phyloP scores from a whole-genome alignment of 495 filamentous ascomycete genomes.

The Neurospora africana region DNA sequence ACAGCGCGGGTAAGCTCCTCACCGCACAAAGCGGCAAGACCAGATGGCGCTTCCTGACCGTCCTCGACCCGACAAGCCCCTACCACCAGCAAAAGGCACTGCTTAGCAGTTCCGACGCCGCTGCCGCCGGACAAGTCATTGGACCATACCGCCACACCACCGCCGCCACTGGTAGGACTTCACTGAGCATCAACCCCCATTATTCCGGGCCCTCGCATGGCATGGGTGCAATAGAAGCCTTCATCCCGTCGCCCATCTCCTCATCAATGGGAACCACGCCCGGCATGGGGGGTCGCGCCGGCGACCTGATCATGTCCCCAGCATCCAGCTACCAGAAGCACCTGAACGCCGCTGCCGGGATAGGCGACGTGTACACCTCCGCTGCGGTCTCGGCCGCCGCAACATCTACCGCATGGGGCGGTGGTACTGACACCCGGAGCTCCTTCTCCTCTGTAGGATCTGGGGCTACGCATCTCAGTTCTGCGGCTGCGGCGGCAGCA shows the following conservation, averaged over 20 bases:
- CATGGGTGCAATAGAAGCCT: neutral
- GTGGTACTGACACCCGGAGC: neutral
- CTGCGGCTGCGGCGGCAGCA: neutral
- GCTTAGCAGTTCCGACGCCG: conserved; percentile 4
- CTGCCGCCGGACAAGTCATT: neutral
- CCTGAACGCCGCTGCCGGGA: conserved; percentile 16
- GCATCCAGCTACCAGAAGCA: conserved; percentile 33
- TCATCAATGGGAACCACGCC: neutral
- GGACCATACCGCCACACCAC: neutral
- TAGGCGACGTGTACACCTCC: conserved; percentile 4
- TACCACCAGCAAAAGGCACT: conserved; percentile 37
- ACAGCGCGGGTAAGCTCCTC: conserved; percentile 18
- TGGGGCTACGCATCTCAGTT: neutral
- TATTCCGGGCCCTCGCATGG: neutral
- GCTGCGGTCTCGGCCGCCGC: conserved; percentile 2
- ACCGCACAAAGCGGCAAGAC: conserved; percentile 18
- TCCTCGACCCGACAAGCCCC: conserved; percentile 33
- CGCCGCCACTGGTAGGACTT: neutral
- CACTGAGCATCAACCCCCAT: neutral
- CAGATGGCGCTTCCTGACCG: conserved; percentile 38
- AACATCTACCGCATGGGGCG: conserved; percentile 10
- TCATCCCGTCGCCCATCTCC: neutral
- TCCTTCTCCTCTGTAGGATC: neutral
- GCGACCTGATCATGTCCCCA: conserved; percentile 34
- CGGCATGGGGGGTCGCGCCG: conserved; percentile 1